phyloP scores from a whole-genome alignment of 495 filamentous ascomycete species.

The Daldinia vernicosa region DNA sequence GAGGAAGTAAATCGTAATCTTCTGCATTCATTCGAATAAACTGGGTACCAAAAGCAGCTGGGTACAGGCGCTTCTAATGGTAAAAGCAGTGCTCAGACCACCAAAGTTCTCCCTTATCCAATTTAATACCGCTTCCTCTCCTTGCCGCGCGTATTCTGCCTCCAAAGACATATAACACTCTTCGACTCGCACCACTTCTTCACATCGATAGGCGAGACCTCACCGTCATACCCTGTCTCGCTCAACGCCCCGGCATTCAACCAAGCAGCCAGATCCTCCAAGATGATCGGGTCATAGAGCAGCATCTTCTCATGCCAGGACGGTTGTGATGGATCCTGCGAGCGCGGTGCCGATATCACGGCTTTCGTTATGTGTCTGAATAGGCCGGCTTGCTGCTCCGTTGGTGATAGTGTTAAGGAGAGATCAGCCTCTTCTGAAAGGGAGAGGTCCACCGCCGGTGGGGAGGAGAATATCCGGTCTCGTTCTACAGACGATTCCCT shows the following conservation, averaged over 20 bases:
- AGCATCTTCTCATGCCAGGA: conserved; percentile 92
- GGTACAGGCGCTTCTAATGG: not conserved
- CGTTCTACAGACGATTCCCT: conserved; percentile 50
- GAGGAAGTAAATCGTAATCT: too few relatives aligned
- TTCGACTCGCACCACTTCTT: conserved; percentile 89
- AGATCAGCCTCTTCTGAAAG: conserved; percentile 53
- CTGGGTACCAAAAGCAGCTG: not conserved
- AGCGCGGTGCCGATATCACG: conserved; percentile 62
- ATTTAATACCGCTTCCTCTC: conserved; percentile 59
- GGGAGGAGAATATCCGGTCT: conserved; percentile 50
- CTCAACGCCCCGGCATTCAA: conserved; percentile 76
- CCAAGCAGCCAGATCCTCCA: conserved; percentile 88
- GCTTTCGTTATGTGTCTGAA: conserved; percentile 72
- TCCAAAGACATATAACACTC: conserved; percentile 77
- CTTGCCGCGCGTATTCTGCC: conserved; percentile 53
- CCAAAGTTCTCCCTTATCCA: not conserved
- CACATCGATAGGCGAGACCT: conserved; percentile 65
- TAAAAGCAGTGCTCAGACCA: too few relatives aligned
- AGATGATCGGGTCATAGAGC: conserved; percentile 88
- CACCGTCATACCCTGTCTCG: conserved; percentile 68
- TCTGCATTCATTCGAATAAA: too few relatives aligned
- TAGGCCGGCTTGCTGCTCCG: conserved; percentile 54
- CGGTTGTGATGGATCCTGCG: conserved; percentile 58
- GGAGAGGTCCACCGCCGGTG: conserved; percentile 46
- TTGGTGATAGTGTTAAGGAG: conserved; percentile 49